Evolutionary conservation across 495 filamentous ascomycete species (phyloP), one percentile per base, ranked within the genome.

Genomic region (Margaritispora aquatica): DNA sequence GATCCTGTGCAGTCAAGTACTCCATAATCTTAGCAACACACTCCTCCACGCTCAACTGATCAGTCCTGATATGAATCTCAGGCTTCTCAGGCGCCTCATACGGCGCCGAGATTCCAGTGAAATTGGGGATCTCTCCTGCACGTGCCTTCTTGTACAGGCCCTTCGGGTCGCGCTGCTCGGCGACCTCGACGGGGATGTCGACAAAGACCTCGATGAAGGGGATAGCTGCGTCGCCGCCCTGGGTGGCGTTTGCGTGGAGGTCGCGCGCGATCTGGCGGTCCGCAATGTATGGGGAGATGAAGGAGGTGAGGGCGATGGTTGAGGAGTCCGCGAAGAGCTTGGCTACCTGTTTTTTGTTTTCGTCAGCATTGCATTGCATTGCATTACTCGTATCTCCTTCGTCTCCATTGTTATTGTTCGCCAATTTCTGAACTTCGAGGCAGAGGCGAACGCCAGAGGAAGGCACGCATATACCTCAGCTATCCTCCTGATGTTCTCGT

Each of bases 141-240:
- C 92, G 78, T 5, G 94, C 94, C 83, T 96, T 96, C 83, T 95
- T 95, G 70, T 98, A 98, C 57, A 98, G 72, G 9, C 93, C 95
- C 82, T 98, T 98, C 23, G 94, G 94, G 70, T 98, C 94, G 59
- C 94, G 80, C 77, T 88, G 73, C 81, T 98, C 95, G n/a, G 95
- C 94, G 34, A 89, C 88, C 70, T 87, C 88, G 57, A 97, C 75
- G 2, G 90, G 85, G 11, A 97, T 81, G 70, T 98, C 91, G 50
- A 98, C 83, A 66, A 84, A 93, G 20, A 97, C 88, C 72, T 98
- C 94, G 61, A 98, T 84, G 73, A 98, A 98, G 1, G 91, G 85
- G 60, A 97, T 78, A 11, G 71, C 76, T 65, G 79, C 71, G 71
- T 88, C 79, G 47, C 68, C 70, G 8, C 61, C 66, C 52, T 77